Evolutionary conservation across 2,329 filamentous ascomycete species (phyloP), one percentile per base, ranked within the genome.

Genomic region (Penicillium sp.): DNA sequence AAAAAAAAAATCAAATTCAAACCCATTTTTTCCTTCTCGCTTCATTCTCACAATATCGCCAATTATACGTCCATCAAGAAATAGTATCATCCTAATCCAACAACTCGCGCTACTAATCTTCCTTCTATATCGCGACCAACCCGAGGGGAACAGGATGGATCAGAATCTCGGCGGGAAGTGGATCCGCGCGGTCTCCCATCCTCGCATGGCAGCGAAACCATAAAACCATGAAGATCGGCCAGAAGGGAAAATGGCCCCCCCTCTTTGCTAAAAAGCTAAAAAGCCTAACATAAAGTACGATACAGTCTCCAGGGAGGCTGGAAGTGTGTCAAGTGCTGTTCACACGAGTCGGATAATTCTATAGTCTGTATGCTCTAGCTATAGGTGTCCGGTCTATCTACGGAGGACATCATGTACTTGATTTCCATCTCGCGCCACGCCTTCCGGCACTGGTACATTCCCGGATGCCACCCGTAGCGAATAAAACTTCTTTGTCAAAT

Each of bases 111-210:
- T 33, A 33, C 30, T 33, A 2, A 33, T 33, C 11, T 33, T 33
- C 30, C 30, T 11, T 11, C 30, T 22, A 22, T 22, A 13, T 33
- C 30, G 30, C 8, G 10, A 37, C 30, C 28, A 51, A 11, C 46
- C 2, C 48, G 48, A 51, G 19, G 25, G 26, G 14, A 46, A 33
- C 25, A 43, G 46, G 58, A 60, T 60, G 58, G 54, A 57, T 52
- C 53, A 60, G 30, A 60, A 38, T 22, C n/a, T 40, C 58, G 25
- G 22, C 58, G 58, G 54, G 54, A 57, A 57, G 58, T 60, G 58
- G 54, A 60, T 52, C 58, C 57, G 57, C 57, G 57, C 26, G 19
- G 38, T 19, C 42, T 42, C 42, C 28, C 28, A 33, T 45, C 53
- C 53, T 55, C 53, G 53, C 53, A 55, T 55, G 53, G 53, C 53